Evolutionary conservation across 148 eudicot genomes (phyloP).

Genomic region (Gaultheria prostrata): DNA sequence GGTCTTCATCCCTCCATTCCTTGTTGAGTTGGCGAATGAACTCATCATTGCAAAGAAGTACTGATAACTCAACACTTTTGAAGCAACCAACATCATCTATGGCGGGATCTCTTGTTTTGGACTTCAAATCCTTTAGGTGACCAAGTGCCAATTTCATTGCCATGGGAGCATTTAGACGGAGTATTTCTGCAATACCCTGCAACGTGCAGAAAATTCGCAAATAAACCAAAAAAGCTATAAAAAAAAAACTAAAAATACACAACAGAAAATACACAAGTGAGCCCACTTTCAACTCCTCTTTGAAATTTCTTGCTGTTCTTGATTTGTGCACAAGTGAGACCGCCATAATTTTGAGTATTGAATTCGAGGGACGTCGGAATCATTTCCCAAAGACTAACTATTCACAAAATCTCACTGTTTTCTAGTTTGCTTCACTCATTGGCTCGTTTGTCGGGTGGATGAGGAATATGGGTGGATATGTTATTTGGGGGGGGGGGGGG

Average conservation of each 20-base stretch:
- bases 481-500: too few species aligned
- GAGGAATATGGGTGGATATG: too few species aligned
- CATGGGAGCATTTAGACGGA: slow-evolving; percentile 77
- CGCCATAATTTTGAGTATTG: background rate
- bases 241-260: background rate
- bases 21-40: slow-evolving; percentile 78
- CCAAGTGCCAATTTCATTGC: slow-evolving; percentile 84
- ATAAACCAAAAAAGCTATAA: slow-evolving; percentile 5
- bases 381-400: background rate
- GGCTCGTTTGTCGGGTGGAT: too few species aligned
- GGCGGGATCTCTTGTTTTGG: slow-evolving; percentile 71
- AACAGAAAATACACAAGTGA: background rate
- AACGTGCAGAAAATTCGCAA: slow-evolving; percentile 5
- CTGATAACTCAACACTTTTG: slow-evolving; percentile 70
- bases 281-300: background rate
- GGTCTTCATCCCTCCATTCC: slow-evolving; percentile 95
- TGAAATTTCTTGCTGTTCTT: background rate
- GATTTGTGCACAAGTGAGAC: background rate
- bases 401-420: background rate
- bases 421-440: background rate
- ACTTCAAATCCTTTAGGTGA: slow-evolving; percentile 50
- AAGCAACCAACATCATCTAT: slow-evolving; percentile 63
- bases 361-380: background rate
- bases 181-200: slow-evolving; percentile 85
- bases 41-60: slow-evolving; percentile 86